phyloP scores from a whole-genome alignment of 805 yeast species.

The Torulaspora gathmanii region DNA sequence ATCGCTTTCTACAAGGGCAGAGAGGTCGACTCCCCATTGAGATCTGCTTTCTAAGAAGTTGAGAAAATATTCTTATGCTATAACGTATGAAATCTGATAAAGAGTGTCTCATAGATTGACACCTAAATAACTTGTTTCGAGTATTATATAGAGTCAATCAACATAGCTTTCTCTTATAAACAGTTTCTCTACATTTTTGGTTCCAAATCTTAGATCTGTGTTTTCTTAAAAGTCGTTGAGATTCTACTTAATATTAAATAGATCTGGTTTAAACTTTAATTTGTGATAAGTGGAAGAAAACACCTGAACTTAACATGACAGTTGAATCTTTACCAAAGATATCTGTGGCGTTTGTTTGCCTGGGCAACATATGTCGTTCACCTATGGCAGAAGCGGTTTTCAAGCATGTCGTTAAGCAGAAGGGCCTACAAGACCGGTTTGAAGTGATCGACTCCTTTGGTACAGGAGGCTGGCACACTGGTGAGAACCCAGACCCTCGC shows the following conservation, averaged over 20 bases:
- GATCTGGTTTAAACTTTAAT: background rate
- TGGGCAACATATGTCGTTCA: conserved; percentile 90
- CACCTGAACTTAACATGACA: background rate
- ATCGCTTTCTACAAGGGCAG: conserved; percentile 78
- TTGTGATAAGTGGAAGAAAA: background rate
- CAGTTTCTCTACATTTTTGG: background rate
- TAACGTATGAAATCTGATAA: conserved; percentile 4
- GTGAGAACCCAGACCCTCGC: conserved; percentile 76
- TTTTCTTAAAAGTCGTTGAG: background rate
- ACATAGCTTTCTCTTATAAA: background rate
- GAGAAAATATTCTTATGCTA: conserved; percentile 5
- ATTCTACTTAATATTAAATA: background rate
- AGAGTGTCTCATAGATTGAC: conserved; percentile 2
- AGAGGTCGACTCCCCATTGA: conserved; percentile 67
- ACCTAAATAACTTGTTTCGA: background rate
- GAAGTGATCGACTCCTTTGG: conserved; percentile 78
- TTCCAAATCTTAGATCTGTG: background rate
- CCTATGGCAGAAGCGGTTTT: conserved; percentile 98
- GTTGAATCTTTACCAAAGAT: conserved; percentile 21
- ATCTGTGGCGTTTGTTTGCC: conserved; percentile 83
- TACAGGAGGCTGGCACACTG: conserved; percentile 78
- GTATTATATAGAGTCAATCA: background rate
- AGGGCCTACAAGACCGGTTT: conserved; percentile 42
- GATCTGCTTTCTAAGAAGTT: conserved; percentile 58
- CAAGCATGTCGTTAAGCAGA: conserved; percentile 52